phyloP scores from a whole-genome alignment of 208 protist species.

The Lotmaria passim region DNA sequence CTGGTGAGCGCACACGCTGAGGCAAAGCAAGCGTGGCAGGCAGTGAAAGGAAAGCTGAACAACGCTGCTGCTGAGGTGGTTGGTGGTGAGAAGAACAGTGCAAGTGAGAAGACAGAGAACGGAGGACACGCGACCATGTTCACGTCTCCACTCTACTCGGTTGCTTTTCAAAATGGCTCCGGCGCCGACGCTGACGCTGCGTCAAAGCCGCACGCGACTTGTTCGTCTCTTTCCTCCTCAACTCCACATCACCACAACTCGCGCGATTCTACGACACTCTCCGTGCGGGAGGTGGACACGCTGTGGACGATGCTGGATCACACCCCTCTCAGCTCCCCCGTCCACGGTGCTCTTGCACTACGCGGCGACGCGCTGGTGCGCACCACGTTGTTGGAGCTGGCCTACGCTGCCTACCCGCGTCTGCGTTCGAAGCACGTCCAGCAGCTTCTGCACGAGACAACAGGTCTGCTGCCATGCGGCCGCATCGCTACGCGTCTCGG shows the following conservation, averaged over 20 bases:
- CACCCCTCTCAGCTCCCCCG: slow-evolving; percentile 83
- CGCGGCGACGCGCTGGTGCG: slow-evolving; percentile 78
- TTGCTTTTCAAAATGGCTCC: slow-evolving; percentile 1
- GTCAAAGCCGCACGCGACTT: no score
- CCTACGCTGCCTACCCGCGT: slow-evolving; percentile 66
- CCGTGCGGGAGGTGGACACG: slow-evolving; percentile 59
- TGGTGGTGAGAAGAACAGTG: background rate
- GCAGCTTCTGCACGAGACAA: slow-evolving; percentile 75
- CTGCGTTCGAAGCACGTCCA: slow-evolving; percentile 87
- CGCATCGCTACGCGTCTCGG: slow-evolving; percentile 70
- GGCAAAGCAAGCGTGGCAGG: background rate
- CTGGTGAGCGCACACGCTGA: slow-evolving; percentile 11
- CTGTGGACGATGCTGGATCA: slow-evolving; percentile 78
- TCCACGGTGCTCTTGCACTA: slow-evolving; percentile 76
- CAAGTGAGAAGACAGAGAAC: no score
- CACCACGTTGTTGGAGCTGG: slow-evolving; percentile 41
- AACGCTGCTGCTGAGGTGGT: background rate
- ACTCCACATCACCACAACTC: background rate
- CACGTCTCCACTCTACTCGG: slow-evolving; percentile 8
- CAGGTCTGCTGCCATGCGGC: slow-evolving; percentile 76
- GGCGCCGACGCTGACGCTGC: background rate
- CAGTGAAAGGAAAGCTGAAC: background rate
- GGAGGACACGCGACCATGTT: background rate
- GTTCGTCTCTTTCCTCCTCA: background rate
- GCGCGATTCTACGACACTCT: slow-evolving; percentile 10